Evolutionary conservation across 2,329 filamentous ascomycete genomes (phyloP), one percentile per base, ranked within the genome.

Genomic region (Fusarium mundagurra): DNA sequence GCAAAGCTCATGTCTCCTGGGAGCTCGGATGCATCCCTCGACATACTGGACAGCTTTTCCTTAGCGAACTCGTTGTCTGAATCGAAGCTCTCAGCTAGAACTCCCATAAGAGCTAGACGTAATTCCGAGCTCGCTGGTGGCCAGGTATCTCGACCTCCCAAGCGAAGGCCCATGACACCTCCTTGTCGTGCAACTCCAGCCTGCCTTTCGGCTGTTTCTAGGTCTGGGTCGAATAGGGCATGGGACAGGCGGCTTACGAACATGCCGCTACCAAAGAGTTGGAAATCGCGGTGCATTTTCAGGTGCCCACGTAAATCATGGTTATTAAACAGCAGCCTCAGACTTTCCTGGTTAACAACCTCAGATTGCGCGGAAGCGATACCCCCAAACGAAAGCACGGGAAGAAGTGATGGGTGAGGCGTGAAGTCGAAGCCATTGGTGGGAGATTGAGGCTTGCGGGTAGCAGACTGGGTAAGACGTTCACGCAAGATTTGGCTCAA

Each of bases 61-160:
- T 74, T 69, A 33, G 57, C 67, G 22, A 69, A 73, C 24, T 63
- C 74, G 50, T 69, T 75, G 44, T 76, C 74, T 31, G 66, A 82
- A 73, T 77, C 82, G 75, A 94, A 94, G 72, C 91, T 94, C 73
- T 98, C 95, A 5, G 89, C 88, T 12, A 98, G 85, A 2, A 98
- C 89, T 0, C 94, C 95, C 88, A 95, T 97, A 24, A 99, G 86
- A 1, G 94, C 94, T 10, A 98, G 87, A 16, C 95, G 91, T n/a
- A 99, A 85, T 81, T 98, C 96, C 1, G 95, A 98, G 81, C 94
- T 97, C 31, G 95, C 95, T 9, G 96, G 96, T 33, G 96, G 96
- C 96, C 96, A 98, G 38, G 88, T 94, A 63, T 94, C 91, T 77
- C 94, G 90, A 5, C 90, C 90, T n/a, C 93, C 93, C 2, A 98